A percentile compares a stretch with the other conserved stretches of the same genome.
These are phyloP conservation scores for Fusarium decemcellulare DNA, from an alignment of 2,329 filamentous ascomycete species.

Conservation along the genomic window DNA sequence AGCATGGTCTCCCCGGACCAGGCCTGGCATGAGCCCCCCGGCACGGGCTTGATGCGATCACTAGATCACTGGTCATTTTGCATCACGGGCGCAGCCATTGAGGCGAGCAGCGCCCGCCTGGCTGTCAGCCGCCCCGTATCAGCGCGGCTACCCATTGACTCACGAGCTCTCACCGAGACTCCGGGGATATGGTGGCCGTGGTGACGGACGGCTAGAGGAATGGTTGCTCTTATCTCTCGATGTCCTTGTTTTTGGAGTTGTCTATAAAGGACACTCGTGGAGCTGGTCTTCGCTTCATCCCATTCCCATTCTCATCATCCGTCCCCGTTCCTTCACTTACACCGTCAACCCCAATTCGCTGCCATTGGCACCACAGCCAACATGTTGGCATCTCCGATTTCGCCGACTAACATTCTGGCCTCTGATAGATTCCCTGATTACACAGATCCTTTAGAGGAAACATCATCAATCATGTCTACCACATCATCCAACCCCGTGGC, in stretches of 20 bases:
- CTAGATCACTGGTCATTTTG: conserved; percentile 23
- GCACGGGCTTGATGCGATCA: conserved; percentile 21
- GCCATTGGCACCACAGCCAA: conserved; percentile 39
- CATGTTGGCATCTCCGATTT: conserved; percentile 55
- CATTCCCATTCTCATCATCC: conserved; percentile 16
- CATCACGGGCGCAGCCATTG: conserved; percentile 37
- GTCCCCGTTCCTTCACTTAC: conserved; percentile 23
- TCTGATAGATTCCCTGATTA: conserved; percentile 63
- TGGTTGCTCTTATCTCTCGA: conserved; percentile 27
- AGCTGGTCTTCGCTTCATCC: conserved; percentile 23
- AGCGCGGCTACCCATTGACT: conserved; percentile 25
- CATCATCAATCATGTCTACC: conserved; percentile 50
- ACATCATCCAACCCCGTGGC: conserved; percentile 59
- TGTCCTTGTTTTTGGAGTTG: conserved; percentile 15
- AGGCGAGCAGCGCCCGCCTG: conserved; percentile 24
- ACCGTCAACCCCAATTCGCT: conserved; percentile 22
- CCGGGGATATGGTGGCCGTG: conserved; percentile 19
- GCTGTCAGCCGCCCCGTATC: conserved; percentile 36
- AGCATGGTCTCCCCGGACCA: conserved; percentile 25
- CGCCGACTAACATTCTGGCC: conserved; percentile 57
- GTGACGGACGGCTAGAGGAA: conserved; percentile 17
- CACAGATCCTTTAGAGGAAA: conserved; percentile 55
- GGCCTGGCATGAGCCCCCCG: conserved; percentile 28
- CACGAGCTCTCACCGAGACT: conserved; percentile 33
- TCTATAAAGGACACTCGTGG: conserved; percentile 40